Base-by-base conservation (phyloP, 1,284 basidiomycete species). In the Tausonia pullulans region DNA sequence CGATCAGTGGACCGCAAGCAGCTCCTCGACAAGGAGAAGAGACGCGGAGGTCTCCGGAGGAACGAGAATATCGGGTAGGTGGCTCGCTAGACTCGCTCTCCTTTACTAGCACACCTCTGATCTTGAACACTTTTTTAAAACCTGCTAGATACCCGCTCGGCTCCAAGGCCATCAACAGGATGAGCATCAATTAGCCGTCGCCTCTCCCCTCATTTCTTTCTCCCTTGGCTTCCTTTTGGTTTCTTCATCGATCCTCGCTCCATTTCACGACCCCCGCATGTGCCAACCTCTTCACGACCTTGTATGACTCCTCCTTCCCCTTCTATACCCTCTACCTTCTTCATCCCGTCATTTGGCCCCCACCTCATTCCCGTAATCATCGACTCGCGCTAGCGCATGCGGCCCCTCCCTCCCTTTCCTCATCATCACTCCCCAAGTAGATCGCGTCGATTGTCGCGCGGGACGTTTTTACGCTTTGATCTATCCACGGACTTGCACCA, bases 1-100 rank as follows among this genome's bases (percentile, higher is more conserved):
- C 6, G 14, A 39, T 61, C 9, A 63, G 62, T 64, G 6, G 58
- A 64, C 16, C 63, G 63, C 3, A 64, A 56, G 16, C 45, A 43
- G 2, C 43, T 44, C 3, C 27, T 45, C 27, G 63, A 60, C 46
- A 60, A 60, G 8, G 41, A 53, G 50, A 57, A 54, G 62, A 59
- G 52, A 44, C 13, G 40, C 4, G 57, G 57, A 13, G 57, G 57
- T 4, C 43, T 57, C 57, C 13, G 44, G 44, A 52, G 51, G 51
- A 27, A 6, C n/a, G 14, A 41, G 27, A 27, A 27, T 27, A 27
- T 27, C 51, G 40, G 51, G 39, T 50, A 51, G 50, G 6, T 51
- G 43, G 60, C 53, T 44, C 50, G 60, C 53, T 44, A 14, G 7
- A 4, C 41, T 58, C n/a, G 8, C n/a, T 8, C 50, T 41, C 39